A percentile compares a stretch with the other conserved stretches of the same genome.
These are phyloP conservation scores for Botrytis paeoniae DNA, from an alignment of 2,329 filamentous ascomycete species.

Conservation along the genomic window DNA sequence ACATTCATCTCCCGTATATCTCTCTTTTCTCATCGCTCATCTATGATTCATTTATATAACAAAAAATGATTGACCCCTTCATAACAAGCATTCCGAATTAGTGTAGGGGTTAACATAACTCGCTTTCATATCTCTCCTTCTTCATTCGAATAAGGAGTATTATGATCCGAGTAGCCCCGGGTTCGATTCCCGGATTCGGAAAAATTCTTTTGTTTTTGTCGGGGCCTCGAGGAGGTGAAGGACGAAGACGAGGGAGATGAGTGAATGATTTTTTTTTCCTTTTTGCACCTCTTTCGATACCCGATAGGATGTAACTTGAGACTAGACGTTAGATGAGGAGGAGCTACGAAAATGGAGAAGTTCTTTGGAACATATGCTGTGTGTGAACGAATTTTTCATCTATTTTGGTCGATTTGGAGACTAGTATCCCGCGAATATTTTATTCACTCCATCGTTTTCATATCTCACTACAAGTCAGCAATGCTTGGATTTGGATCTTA, in stretches of 20 bases:
- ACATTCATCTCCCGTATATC: neutral
- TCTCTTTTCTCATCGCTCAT: neutral
- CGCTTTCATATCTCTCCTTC: neutral
- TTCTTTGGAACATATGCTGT: neutral
- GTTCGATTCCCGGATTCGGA: conserved; percentile 15
- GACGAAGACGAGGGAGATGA: neutral
- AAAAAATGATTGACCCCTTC: accelerated
- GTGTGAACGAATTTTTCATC: neutral
- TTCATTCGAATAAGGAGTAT: neutral
- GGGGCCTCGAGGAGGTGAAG: neutral
- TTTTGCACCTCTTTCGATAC: neutral
- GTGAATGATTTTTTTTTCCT: no score
- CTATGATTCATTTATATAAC: neutral
- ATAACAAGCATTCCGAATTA: neutral
- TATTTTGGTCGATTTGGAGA: neutral
- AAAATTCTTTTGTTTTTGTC: neutral
- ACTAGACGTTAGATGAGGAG: neutral
- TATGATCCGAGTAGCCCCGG: conserved; percentile 1
- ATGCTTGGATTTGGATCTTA: neutral
- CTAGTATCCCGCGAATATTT: neutral
- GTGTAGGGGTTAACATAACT: conserved; percentile 7
- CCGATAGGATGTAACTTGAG: neutral
- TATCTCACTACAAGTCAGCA: neutral
- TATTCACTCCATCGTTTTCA: neutral
- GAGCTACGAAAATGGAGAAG: neutral